Conservation (phyloP, 2,329 filamentous ascomycete genomes). For the Beauveria rudraprayagi region DNA sequence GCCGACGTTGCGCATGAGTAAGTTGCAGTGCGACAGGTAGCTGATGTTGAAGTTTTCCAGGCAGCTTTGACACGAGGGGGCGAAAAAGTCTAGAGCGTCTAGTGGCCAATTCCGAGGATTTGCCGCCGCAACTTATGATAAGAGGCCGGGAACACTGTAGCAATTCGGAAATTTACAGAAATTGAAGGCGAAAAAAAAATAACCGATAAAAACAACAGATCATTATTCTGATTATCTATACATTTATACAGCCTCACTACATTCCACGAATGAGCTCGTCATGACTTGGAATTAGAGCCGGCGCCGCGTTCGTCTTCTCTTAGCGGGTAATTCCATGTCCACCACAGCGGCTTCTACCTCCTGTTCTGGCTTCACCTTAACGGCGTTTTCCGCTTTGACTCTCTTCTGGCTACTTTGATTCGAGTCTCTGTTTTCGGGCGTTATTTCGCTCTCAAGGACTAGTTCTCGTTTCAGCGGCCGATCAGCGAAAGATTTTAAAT, state of each 20-base stretch:
- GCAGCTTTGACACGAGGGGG: constrained; percentile 18
- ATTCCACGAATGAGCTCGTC: not conserved
- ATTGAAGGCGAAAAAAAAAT: not conserved
- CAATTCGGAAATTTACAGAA: not conserved
- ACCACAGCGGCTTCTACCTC: not conserved
- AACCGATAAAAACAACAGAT: not conserved
- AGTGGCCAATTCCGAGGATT: not conserved
- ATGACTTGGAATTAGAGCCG: not conserved
- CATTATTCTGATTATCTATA: not conserved
- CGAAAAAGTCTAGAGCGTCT: constrained; percentile 22
- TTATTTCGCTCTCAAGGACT: not conserved
- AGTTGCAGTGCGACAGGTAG: constrained; percentile 21
- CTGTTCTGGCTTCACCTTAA: not conserved
- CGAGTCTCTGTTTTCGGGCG: not conserved
- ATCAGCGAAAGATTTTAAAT: constrained; percentile 77
- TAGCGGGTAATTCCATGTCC: constrained; percentile 13
- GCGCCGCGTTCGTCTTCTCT: constrained; percentile 7
- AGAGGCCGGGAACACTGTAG: not conserved
- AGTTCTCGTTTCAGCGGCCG: constrained; percentile 23
- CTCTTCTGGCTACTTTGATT: constrained; percentile 17
- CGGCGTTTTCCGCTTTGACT: constrained; percentile 13
- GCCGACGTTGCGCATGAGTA: constrained; percentile 30
- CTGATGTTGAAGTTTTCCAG: constrained; percentile 19
- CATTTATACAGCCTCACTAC: not conserved
- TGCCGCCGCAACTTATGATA: not conserved